phyloP scores from a whole-genome alignment of 2,329 filamentous ascomycete species.

The Penicillium sp. region DNA sequence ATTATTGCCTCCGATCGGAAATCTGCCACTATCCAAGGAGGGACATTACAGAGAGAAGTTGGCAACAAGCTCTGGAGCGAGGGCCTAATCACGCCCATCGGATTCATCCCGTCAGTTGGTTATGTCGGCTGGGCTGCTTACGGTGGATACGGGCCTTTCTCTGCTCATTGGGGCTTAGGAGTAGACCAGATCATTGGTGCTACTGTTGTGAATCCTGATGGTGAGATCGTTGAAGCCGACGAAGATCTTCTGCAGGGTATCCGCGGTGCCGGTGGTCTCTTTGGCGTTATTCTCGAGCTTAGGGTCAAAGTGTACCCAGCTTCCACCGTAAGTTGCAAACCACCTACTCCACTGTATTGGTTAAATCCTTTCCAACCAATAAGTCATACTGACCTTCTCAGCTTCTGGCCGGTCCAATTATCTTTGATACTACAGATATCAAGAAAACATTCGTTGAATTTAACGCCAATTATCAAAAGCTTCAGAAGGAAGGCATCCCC shows the following conservation, averaged over 20 bases:
- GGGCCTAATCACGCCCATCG: constrained; percentile 16
- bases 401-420: constrained; percentile 22
- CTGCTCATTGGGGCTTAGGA: constrained; percentile 35
- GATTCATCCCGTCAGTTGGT: constrained; percentile 29
- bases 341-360: no score
- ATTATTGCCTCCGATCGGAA: constrained; percentile 4
- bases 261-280: constrained; percentile 23
- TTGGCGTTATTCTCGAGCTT: constrained; percentile 25
- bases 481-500: constrained; percentile 10
- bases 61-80: constrained; percentile 7
- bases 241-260: constrained; percentile 17
- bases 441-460: constrained; percentile 3
- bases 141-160: constrained; percentile 42
- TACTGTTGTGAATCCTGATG: constrained; percentile 15
- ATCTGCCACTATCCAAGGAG: constrained; percentile 17
- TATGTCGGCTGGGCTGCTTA: constrained; percentile 42
- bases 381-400: no score
- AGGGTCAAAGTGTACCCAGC: constrained; percentile 21
- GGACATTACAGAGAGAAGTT: constrained; percentile 15
- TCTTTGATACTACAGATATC: constrained; percentile 22
- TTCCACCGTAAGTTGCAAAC: constrained; percentile 7
- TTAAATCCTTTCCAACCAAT: no score
- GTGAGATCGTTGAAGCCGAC: constrained; percentile 17
- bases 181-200: constrained; percentile 43
- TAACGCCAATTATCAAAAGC: constrained; percentile 16